These are phyloP conservation scores for Penicillium palitans DNA, from an alignment of 2,329 filamentous ascomycete species.

Conservation along the genomic window DNA sequence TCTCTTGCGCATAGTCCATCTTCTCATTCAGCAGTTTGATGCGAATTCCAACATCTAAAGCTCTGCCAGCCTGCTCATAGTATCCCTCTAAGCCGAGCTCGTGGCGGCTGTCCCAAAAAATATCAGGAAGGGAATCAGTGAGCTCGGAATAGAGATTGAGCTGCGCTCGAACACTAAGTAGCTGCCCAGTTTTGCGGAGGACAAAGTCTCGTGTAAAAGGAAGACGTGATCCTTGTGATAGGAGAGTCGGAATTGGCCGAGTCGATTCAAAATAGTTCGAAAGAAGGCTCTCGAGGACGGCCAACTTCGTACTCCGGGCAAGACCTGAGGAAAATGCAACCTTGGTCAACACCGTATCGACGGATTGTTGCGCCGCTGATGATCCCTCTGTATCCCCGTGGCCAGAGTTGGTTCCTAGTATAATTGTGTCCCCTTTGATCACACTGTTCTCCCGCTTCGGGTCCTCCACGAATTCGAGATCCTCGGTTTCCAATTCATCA, in stretches of 20 bases:
- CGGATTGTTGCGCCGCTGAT: constrained; percentile 34
- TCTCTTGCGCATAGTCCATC: constrained; percentile 97
- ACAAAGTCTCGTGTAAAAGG: constrained; percentile 75
- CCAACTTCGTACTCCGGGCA: constrained; percentile 88
- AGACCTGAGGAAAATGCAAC: constrained; percentile 95
- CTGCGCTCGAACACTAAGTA: constrained; percentile 84
- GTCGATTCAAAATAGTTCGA: constrained; percentile 85
- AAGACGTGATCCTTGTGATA: constrained; percentile 66
- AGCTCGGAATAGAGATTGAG: constrained; percentile 96
- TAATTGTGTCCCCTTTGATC: constrained; percentile 84
- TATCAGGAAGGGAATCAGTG: constrained; percentile 89
- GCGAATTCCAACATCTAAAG: constrained; percentile 84
- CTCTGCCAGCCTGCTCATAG: constrained; percentile 88
- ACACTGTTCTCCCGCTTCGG: constrained; percentile 68
- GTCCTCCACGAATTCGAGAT: constrained; percentile 84
- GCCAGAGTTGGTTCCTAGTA: constrained; percentile 71
- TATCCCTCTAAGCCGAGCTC: constrained; percentile 90
- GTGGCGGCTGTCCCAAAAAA: constrained; percentile 92
- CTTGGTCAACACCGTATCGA: constrained; percentile 76
- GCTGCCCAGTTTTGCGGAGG: constrained; percentile 87
- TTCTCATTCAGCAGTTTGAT: constrained; percentile 94
- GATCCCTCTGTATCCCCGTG: constrained; percentile 24
- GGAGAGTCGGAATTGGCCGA: constrained; percentile 72
- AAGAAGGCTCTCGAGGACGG: constrained; percentile 81
- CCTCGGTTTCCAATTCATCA: constrained; percentile 75